A percentile compares a stretch with the other conserved stretches of the same genome.
Evolutionary conservation across 75 land plant genomes (phyloP).

Genomic region (Selaginella tamariscina): DNA sequence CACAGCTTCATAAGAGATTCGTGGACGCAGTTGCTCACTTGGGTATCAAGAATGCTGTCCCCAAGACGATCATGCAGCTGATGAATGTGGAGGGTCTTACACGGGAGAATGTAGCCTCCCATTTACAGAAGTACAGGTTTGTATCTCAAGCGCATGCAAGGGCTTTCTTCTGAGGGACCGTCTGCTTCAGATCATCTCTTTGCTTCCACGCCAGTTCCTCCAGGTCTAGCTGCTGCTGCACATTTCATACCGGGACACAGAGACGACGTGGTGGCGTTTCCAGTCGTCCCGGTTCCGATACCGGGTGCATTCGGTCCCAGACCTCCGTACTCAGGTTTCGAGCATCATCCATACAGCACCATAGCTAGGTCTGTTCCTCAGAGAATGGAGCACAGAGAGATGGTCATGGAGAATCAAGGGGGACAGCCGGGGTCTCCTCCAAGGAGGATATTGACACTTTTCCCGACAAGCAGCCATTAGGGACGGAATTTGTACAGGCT

Average conservation of each 20-base stretch:
- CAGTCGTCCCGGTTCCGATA: not conserved
- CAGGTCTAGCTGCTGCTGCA: conserved; percentile 21
- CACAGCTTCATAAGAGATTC: conserved; percentile 83
- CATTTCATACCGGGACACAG: conserved; percentile 4
- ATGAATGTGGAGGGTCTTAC: conserved; percentile 95
- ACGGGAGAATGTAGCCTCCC: conserved; percentile 87
- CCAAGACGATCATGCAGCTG: conserved; percentile 88
- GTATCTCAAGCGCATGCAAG: conserved; percentile 69
- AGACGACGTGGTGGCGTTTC: not conserved
- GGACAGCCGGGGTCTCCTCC: conserved; percentile 16
- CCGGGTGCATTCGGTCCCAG: not conserved
- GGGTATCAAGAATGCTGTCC: conserved; percentile 83
- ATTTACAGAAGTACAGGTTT: conserved; percentile 83
- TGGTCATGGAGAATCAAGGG: conserved; percentile 1
- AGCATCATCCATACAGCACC: not conserved
- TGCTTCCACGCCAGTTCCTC: conserved; percentile 41
- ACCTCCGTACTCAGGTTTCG: not conserved
- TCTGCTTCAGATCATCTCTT: conserved; percentile 50
- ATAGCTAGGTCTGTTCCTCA: conserved; percentile 1
- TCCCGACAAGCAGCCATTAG: conserved; percentile 15
- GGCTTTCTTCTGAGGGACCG: conserved; percentile 34
- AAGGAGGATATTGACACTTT: conserved; percentile 14
- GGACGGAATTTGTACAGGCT: not conserved
- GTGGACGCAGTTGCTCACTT: conserved; percentile 80
- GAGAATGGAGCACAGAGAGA: conserved; percentile 2